Conservation (phyloP, 805 yeast genomes). For the Sugiyamaella marilandica region DNA sequence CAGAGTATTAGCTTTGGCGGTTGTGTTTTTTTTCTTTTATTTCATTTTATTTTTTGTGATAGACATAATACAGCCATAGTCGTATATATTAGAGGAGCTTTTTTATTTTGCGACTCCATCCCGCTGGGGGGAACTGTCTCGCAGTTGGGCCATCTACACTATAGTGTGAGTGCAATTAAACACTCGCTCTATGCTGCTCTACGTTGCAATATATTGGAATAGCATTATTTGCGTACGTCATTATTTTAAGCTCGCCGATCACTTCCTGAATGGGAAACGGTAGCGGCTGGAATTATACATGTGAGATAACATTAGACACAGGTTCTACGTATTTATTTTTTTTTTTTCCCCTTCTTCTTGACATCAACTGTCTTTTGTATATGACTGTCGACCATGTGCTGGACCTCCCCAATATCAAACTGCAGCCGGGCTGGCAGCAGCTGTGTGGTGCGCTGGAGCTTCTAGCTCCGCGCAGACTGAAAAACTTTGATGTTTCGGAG, state of each 20-base stretch:
- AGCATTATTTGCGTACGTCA: too few relatives aligned
- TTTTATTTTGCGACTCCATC: too few relatives aligned
- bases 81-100: too few relatives aligned
- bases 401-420: conserved; percentile 28
- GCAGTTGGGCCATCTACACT: too few relatives aligned
- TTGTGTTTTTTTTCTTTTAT: background rate
- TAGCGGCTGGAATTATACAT: background rate
- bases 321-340: too few relatives aligned
- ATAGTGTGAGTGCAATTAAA: too few relatives aligned
- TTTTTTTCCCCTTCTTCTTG: background rate
- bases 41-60: background rate
- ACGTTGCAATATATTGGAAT: too few relatives aligned
- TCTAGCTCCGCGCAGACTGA: conserved; percentile 15
- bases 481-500: conserved; percentile 18
- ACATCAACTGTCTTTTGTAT: background rate
- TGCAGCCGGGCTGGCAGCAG: conserved; percentile 18
- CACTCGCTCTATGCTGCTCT: too few relatives aligned
- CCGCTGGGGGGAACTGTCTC: too few relatives aligned
- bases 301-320: too few relatives aligned
- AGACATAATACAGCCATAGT: background rate
- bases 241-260: background rate
- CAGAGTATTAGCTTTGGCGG: conserved; percentile 48
- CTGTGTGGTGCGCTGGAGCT: conserved; percentile 16
- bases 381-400: conserved; percentile 20
- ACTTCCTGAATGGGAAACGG: background rate